Evolutionary conservation across 257 asterid species (phyloP).

Genomic region (Plantago major): DNA sequence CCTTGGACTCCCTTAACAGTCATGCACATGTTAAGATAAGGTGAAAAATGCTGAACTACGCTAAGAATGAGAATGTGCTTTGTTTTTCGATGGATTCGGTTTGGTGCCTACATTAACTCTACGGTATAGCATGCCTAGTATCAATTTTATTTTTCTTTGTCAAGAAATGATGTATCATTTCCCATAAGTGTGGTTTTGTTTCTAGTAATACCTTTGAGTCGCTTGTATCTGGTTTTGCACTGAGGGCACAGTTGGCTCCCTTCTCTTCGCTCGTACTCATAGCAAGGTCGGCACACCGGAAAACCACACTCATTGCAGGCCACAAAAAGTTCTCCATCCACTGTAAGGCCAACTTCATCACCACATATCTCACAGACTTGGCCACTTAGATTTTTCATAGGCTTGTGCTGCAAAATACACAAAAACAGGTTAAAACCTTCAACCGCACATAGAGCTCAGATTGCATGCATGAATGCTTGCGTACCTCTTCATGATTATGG

Average conservation of each 20-base stretch:
- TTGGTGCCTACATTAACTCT: too few relatives aligned
- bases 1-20: constrained; percentile 74
- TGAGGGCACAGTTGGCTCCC: constrained; percentile 90
- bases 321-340: constrained; percentile 85
- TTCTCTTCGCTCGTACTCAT: constrained; percentile 94
- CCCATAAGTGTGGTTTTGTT: too few relatives aligned
- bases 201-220: constrained; percentile 59
- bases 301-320: constrained; percentile 97
- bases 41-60: background rate
- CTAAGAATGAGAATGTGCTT: background rate
- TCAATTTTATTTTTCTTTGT: too few relatives aligned
- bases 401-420: constrained; percentile 63
- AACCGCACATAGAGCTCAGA: background rate
- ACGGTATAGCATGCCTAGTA: constrained; percentile 1
- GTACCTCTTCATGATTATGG: constrained; percentile 96
- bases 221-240: constrained; percentile 90
- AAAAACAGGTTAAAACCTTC: background rate
- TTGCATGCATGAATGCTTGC: constrained; percentile 8
- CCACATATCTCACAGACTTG: constrained; percentile 97
- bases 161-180: background rate
- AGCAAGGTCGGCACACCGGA: constrained; percentile 93
- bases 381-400: constrained; percentile 82
- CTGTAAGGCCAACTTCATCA: constrained; percentile 82
- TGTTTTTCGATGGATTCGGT: too few relatives aligned
- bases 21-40: background rate